Conservation (phyloP, 345 rosid species). For the Populus simonii region DNA sequence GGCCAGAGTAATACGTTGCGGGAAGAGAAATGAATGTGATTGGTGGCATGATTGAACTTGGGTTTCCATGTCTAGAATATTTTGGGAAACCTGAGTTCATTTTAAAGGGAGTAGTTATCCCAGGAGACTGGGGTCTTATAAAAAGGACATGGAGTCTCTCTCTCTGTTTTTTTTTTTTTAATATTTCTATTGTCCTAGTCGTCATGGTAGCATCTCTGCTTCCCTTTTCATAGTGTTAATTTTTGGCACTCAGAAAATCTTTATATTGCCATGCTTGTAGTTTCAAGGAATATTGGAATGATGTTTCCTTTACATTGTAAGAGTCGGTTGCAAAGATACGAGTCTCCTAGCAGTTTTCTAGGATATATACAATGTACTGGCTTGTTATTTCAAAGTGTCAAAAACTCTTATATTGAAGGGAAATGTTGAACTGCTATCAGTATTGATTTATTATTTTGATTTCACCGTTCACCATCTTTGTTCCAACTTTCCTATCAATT, state of each 20-base stretch:
- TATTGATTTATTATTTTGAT: not conserved
- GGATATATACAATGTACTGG: not conserved
- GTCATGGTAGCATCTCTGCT: not conserved
- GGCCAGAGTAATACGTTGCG: slow-evolving; percentile 4
- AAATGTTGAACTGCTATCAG: not conserved
- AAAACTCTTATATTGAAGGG: not conserved
- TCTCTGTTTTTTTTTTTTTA: not conserved
- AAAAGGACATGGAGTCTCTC: slow-evolving; percentile 2
- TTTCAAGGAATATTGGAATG: slow-evolving; percentile 3
- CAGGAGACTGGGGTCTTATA: slow-evolving; percentile 13
- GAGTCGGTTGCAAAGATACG: not conserved
- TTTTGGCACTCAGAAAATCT: slow-evolving; percentile 22
- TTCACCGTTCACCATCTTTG: not conserved
- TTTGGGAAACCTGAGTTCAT: slow-evolving; percentile 13
- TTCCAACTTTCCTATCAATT: too few species aligned
- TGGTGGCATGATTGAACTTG: slow-evolving; percentile 8
- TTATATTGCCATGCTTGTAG: slow-evolving; percentile 2
- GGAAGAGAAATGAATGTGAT: not conserved
- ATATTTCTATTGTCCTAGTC: not conserved
- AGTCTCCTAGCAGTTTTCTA: not conserved
- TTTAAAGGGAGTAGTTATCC: not conserved
- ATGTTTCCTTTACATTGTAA: not conserved
- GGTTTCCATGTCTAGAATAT: slow-evolving; percentile 18
- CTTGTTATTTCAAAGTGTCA: not conserved
- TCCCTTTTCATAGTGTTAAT: slow-evolving; percentile 9